These are phyloP conservation scores for Pichia sp. DNA, from an alignment of 1,139 yeast species.

Conservation along the genomic window DNA sequence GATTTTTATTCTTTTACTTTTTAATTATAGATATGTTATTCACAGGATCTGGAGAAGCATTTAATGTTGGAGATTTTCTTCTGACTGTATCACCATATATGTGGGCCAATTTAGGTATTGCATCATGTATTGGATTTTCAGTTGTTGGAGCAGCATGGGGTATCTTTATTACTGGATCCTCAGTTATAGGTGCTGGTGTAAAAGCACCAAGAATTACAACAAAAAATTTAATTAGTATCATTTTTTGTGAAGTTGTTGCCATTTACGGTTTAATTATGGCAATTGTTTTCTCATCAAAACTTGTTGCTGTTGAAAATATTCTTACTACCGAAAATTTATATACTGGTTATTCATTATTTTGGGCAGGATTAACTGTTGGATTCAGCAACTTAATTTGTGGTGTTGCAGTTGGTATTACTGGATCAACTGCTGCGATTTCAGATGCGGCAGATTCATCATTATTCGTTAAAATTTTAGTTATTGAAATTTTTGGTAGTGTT, in stretches of 20 bases:
- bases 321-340: constrained; percentile 80
- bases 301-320: constrained; percentile 63
- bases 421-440: constrained; percentile 94
- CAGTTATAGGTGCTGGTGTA: constrained; percentile 96
- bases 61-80: constrained; percentile 84
- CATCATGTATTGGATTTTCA: constrained; percentile 87
- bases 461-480: constrained; percentile 91
- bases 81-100: constrained; percentile 86
- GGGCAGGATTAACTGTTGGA: constrained; percentile 99
- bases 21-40: constrained; percentile 57
- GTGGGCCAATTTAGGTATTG: constrained; percentile 94
- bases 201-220: constrained; percentile 96
- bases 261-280: constrained; percentile 98
- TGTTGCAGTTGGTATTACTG: constrained; percentile 94
- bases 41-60: constrained; percentile 86
- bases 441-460: constrained; percentile 97
- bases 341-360: constrained; percentile 89
- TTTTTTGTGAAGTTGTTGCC: constrained; percentile 99
- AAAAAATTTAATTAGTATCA: constrained; percentile 90
- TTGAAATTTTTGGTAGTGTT: constrained; percentile 95
- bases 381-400: constrained; percentile 92
- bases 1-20: background rate
- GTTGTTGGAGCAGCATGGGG: constrained; percentile 99
- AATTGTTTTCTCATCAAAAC: constrained; percentile 88
- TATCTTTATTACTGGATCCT: constrained; percentile 89